Percentiles rank a stretch among this genome's conserved stretches.
Evolutionary conservation across 2,329 filamentous ascomycete species (phyloP).

Genomic region (Alternaria sp.): DNA sequence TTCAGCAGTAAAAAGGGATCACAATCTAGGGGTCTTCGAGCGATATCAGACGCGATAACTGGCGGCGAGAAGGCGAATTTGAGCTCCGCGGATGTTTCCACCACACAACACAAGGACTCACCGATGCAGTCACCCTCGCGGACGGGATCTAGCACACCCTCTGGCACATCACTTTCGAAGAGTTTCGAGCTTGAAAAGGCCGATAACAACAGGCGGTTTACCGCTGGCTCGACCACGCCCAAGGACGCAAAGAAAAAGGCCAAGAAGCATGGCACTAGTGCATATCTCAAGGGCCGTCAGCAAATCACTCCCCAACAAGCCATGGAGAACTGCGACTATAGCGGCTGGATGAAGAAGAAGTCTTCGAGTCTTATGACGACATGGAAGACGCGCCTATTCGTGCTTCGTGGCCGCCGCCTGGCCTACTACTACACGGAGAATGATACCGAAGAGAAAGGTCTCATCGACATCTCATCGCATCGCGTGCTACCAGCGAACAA

Average conservation of each 20-base stretch:
- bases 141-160: constrained; percentile 76
- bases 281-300: constrained; percentile 84
- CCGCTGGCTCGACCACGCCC: constrained; percentile 53
- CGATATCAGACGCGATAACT: constrained; percentile 77
- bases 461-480: constrained; percentile 98
- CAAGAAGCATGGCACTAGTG: constrained; percentile 92
- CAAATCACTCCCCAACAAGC: constrained; percentile 84
- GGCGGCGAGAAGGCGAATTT: constrained; percentile 60
- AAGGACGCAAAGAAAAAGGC: constrained; percentile 57
- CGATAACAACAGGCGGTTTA: constrained; percentile 49
- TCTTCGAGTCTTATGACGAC: constrained; percentile 95
- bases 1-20: constrained; percentile 44
- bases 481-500: constrained; percentile 94
- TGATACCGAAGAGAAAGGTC: constrained; percentile 88
- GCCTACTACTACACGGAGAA: constrained; percentile 97
- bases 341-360: constrained; percentile 99
- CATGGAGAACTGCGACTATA: constrained; percentile 87
- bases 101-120: constrained; percentile 59
- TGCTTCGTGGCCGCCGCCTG: constrained; percentile 86
- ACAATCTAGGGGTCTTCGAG: constrained; percentile 73
- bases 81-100: constrained; percentile 47
- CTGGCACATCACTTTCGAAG: constrained; percentile 62
- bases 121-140: constrained; percentile 69
- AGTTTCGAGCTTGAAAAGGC: constrained; percentile 83
- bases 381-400: constrained; percentile 96